Base-by-base conservation (phyloP, 768 basidiomycete genomes). In the Megacollybia marginata region DNA sequence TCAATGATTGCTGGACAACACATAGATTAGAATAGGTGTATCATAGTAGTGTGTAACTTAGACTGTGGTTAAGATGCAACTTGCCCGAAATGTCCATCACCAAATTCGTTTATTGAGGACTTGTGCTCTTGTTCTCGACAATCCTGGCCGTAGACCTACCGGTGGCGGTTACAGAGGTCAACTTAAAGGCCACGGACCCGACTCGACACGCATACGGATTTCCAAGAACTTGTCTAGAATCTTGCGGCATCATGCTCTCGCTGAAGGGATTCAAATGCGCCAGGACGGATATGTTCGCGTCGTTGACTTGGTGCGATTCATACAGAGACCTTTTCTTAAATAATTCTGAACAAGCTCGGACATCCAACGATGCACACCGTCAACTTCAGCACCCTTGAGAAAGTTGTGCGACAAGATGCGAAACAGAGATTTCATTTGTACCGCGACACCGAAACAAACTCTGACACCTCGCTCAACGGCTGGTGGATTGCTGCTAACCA, bases 401-500 rank as follows among this genome's bases (percentile, higher is more conserved):
- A 69, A 4, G 65, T 85, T 23, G 82, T 85, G 12, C 62, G 68
- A 32, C 58, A 59, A 9, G 80, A 85, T 53, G 66, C 63, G 50
- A 85, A 79, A 62, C 62, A 59, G 40, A 69, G 78, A 40, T 80
- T 71, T 55, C 66, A 68, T 57, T 65, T 76, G 50, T 16, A 69
- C 9, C 55, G 64, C 31, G 79, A 79, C 51, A 63, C 76, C n/a
- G 62, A 69, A 4, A 44, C 52, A 7, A 47, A 56, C 31, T 56
- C 42, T 28, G 44, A 55, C 38, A 35, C 69, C 19, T 28, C 23
- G 2, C 6, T 28, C 2, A 13, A 40, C 13, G 38, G 38, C 8
- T 80, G 80, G 79, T 85, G 79, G 78, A 83, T 85, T 55, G 67
- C 82, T 8, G 84, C 84, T 15, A 86, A 83, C 54, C 84, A 85